Base-by-base conservation (phyloP, 2,329 filamentous ascomycete species). In the Helotiales sp. region DNA sequence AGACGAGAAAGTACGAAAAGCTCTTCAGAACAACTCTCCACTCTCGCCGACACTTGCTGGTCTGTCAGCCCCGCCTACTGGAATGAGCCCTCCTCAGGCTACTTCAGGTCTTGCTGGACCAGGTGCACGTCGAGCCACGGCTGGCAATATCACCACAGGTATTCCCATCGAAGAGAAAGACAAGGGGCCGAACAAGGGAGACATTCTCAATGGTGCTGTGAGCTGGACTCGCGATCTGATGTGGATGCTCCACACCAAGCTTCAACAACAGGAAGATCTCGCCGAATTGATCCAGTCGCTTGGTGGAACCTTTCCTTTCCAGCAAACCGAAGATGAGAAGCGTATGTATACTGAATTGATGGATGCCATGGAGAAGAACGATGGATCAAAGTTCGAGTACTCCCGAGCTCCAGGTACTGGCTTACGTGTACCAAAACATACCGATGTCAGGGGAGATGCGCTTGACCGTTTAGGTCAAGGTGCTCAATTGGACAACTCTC, bases 181-280 rank as follows among this genome's bases (percentile, higher is more conserved):
- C 81, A 98, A 98, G 78, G 96, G 96, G 0, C 96, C 96, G 6
- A 98, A 98, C 84, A 99, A 99, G 82, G 96, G 96, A 58, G 96
- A 99, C 75, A 98, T 99, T 67, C 89, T 99, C 74, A 98, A 98
- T 76, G 95, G 96, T 32, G 92, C 95, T 37, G 96, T 98, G 63
- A 93, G 93, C 80, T 99, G 96, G 96, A 97, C 93, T 69, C 89
- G 95, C 70, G 96, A 99, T 81, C 85, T 99, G 61, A 97, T 98
- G 93, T 98, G 96, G 96, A 91, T 96, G 82, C 83, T 97, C 67
- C 90, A 97, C 77, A 86, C 92, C 76, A 97, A 97, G 81, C 86
- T 97, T 71, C 90, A 96, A 77, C 91, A 95, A 77, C 93, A 97
- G 79, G 91, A 96, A 70, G 91, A 97, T 77, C 86, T 98, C 59